Evolutionary conservation across 1,139 yeast genomes (phyloP).

Genomic region (Yamadazyma mexicana): DNA sequence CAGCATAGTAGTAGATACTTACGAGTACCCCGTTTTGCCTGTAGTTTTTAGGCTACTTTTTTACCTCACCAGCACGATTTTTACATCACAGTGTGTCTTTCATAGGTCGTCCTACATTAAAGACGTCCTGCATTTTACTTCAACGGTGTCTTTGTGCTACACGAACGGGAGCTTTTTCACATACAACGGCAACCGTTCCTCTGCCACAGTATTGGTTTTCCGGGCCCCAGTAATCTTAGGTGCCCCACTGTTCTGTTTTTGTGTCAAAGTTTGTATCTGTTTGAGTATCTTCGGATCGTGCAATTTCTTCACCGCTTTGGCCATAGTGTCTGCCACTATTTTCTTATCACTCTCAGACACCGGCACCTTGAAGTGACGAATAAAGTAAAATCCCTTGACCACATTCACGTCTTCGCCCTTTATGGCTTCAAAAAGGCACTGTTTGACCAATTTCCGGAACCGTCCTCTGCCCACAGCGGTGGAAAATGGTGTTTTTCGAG

Average conservation of each 20-base stretch:
- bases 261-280: slow-evolving; percentile 13
- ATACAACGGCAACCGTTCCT: slow-evolving; percentile 59
- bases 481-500: slow-evolving; percentile 28
- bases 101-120: too few relatives aligned
- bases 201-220: slow-evolving; percentile 44
- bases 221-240: background rate
- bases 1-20: too few relatives aligned
- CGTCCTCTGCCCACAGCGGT: slow-evolving; percentile 35
- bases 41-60: too few relatives aligned
- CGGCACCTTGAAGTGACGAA: slow-evolving; percentile 40
- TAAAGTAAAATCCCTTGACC: slow-evolving; percentile 45
- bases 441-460: slow-evolving; percentile 28
- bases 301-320: slow-evolving; percentile 27
- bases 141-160: too few relatives aligned
- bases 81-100: too few relatives aligned
- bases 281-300: slow-evolving; percentile 13
- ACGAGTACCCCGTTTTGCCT: too few relatives aligned
- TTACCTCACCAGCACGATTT: too few relatives aligned
- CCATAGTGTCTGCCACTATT: slow-evolving; percentile 28
- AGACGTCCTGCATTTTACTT: too few relatives aligned
- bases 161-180: slow-evolving; percentile 26
- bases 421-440: slow-evolving; percentile 21
- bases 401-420: slow-evolving; percentile 7
- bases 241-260: slow-evolving; percentile 11
- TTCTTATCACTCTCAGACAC: slow-evolving; percentile 26